phyloP scores from a whole-genome alignment of 1,284 basidiomycete genomes.

The Ganoderma boninense region DNA sequence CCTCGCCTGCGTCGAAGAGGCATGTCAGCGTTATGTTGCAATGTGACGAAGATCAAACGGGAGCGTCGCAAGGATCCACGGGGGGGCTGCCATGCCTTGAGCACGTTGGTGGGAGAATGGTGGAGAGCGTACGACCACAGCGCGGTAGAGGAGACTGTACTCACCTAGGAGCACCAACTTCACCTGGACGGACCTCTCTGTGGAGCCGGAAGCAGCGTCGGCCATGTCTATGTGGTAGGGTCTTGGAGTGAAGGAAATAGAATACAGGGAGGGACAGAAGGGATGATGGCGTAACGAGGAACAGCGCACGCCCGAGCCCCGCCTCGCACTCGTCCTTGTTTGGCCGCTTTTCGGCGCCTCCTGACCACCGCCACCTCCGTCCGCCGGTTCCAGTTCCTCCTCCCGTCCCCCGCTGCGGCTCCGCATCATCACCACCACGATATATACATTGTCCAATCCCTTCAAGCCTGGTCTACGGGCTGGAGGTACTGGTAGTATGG shows the following conservation, averaged over 20 bases:
- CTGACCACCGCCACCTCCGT: conserved; percentile 12
- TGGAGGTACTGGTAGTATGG: conserved; percentile 48
- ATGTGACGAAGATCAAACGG: not conserved
- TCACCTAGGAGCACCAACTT: conserved; percentile 88
- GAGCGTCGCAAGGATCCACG: not conserved
- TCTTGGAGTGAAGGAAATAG: conserved; percentile 27
- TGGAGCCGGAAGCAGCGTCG: conserved; percentile 73
- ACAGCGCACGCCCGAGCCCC: conserved; percentile 24
- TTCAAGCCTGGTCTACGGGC: conserved; percentile 7
- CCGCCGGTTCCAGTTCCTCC: not conserved
- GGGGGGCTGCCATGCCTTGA: not conserved
- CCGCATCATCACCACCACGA: not conserved
- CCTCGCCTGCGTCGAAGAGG: conserved; percentile 78
- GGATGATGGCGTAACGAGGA: conserved; percentile 41
- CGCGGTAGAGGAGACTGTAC: conserved; percentile 30
- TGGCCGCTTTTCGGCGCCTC: conserved; percentile 33
- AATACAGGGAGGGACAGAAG: conserved; percentile 27
- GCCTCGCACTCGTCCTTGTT: conserved; percentile 27
- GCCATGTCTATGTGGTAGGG: conserved; percentile 57
- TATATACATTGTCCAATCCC: not conserved
- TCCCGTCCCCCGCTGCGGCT: not conserved
- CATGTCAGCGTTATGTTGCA: conserved; percentile 22
- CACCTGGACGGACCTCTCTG: conserved; percentile 89
- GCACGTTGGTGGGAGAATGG: not conserved
- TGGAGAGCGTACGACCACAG: not conserved